phyloP scores from a whole-genome alignment of 2,329 filamentous ascomycete genomes.

The Claviceps paspali region DNA sequence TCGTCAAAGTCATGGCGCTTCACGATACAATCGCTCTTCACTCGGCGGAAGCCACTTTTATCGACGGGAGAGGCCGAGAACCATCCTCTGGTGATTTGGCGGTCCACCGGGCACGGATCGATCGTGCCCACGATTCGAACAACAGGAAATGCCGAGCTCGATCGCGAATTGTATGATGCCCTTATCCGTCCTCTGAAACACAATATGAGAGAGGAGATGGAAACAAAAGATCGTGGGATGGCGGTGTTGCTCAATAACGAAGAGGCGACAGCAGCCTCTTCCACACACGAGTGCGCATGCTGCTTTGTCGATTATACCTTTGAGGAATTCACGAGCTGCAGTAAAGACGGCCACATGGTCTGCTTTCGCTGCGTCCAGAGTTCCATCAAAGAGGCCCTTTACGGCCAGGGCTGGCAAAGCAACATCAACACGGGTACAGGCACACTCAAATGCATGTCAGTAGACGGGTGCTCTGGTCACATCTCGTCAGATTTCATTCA shows the following conservation, averaged over 20 bases:
- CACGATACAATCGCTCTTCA: constrained; percentile 55
- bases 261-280: constrained; percentile 41
- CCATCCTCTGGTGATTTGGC: constrained; percentile 49
- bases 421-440: constrained; percentile 59
- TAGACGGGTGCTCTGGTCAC: constrained; percentile 61
- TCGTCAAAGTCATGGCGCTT: constrained; percentile 66
- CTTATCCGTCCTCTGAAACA: constrained; percentile 38
- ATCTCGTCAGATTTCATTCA: constrained; percentile 55
- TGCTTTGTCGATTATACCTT: constrained; percentile 59
- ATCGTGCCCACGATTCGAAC: constrained; percentile 46
- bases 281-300: constrained; percentile 58
- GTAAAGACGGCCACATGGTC: constrained; percentile 52
- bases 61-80: constrained; percentile 38
- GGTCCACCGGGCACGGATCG: constrained; percentile 37
- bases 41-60: constrained; percentile 41
- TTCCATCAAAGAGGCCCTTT: constrained; percentile 73
- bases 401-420: constrained; percentile 81
- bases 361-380: constrained; percentile 73
- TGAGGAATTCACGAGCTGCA: constrained; percentile 61
- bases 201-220: constrained; percentile 26
- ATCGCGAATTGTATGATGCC: constrained; percentile 43
- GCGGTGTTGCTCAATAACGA: constrained; percentile 39
- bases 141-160: constrained; percentile 50
- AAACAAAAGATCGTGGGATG: constrained; percentile 35
- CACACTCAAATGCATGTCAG: constrained; percentile 71